Conservation (phyloP, 106 monocot genomes). For the Acorus gramineus region DNA sequence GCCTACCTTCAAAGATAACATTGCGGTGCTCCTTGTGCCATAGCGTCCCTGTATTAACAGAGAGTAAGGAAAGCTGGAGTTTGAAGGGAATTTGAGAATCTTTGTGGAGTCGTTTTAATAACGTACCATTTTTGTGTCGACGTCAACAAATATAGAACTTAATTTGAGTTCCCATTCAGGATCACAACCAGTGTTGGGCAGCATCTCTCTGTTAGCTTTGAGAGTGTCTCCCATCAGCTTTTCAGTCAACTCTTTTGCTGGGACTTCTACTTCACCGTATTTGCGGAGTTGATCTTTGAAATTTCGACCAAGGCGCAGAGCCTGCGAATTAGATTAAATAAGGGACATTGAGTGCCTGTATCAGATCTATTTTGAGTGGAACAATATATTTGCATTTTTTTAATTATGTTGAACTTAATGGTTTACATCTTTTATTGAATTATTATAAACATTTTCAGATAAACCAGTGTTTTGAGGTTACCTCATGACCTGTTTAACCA, state of each 20-base stretch:
- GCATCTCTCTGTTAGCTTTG: slow-evolving; percentile 32
- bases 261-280: slow-evolving; percentile 27
- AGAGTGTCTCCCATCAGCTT: slow-evolving; percentile 49
- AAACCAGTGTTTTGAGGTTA: too few relatives aligned
- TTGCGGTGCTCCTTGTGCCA: slow-evolving; percentile 39
- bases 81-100: not conserved
- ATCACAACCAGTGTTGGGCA: slow-evolving; percentile 75
- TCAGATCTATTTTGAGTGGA: too few relatives aligned
- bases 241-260: slow-evolving; percentile 39
- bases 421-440: too few relatives aligned
- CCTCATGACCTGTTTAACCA: too few relatives aligned
- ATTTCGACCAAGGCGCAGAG: slow-evolving; percentile 22
- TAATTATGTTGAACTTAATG: too few relatives aligned
- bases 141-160: slow-evolving; percentile 60
- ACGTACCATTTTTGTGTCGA: slow-evolving; percentile 52
- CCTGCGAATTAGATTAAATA: slow-evolving; percentile 18
- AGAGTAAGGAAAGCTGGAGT: not conserved
- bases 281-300: slow-evolving; percentile 37
- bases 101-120: not conserved
- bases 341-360: too few relatives aligned
- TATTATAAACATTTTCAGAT: too few relatives aligned
- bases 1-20: slow-evolving; percentile 25
- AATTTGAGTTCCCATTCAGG: slow-evolving; percentile 44
- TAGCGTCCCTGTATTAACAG: slow-evolving; percentile 19
- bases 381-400: too few relatives aligned